phyloP scores from a whole-genome alignment of 2,329 filamentous ascomycete species.

The Stachybotrys chlorohalonatus region DNA sequence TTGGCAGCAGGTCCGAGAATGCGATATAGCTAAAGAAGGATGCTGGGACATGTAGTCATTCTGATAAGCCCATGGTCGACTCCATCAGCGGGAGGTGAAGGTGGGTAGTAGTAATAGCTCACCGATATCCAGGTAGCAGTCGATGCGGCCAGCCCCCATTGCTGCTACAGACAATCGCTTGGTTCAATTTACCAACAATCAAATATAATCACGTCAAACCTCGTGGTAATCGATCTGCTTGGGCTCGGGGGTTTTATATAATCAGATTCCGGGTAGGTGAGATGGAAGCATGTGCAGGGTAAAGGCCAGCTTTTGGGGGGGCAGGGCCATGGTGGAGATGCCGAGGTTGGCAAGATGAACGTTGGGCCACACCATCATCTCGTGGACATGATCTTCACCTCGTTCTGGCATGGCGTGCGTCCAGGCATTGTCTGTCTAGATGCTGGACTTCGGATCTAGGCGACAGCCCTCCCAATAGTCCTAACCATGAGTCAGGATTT shows the following conservation, averaged over 20 bases:
- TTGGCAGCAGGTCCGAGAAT: constrained; percentile 48
- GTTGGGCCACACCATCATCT: no score
- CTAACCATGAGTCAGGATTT: no score
- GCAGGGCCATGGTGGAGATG: background rate
- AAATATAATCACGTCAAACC: background rate
- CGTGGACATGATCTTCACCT: no score
- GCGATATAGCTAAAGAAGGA: constrained; percentile 53
- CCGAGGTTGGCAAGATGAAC: background rate
- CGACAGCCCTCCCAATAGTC: no score
- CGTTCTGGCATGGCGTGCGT: no score
- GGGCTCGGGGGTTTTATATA: no score
- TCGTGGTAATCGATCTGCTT: no score
- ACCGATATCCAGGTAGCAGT: constrained; percentile 61
- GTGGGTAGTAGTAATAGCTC: constrained; percentile 3
- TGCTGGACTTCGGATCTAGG: background rate
- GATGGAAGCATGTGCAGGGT: no score
- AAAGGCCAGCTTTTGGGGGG: background rate
- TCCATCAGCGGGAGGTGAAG: constrained; percentile 1
- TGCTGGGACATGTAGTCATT: constrained; percentile 30
- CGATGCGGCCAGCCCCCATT: constrained; percentile 52
- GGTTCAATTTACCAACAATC: background rate
- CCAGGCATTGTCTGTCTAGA: background rate
- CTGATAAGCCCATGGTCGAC: background rate
- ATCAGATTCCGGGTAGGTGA: no score
- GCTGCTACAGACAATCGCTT: constrained; percentile 3